Base-by-base conservation (phyloP, 2,329 filamentous ascomycete species). In the Gyromitra esculenta region DNA sequence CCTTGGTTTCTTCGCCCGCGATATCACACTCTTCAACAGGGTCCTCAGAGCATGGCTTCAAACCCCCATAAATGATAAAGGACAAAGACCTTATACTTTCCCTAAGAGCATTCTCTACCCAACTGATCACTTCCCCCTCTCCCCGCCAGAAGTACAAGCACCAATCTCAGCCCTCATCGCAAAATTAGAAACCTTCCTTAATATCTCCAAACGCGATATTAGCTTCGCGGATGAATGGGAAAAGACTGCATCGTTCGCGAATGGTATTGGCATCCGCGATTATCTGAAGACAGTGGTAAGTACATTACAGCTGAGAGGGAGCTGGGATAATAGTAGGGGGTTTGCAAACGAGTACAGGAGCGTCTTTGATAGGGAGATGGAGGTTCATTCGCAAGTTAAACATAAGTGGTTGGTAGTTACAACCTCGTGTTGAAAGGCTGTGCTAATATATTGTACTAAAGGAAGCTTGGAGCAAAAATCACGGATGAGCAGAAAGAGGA, bases 1-100 rank as follows among this genome's bases (percentile, higher is more conserved):
- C 0, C 57, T 79, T 25, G 78, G 78, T 0, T 78, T 78, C 60
- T 79, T 79, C n/a, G 21, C 78, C 7, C 76, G 78, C 7, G 76
- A 77, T 21, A 79, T 79, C 39, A 57, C 37, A 6, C 60, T 67
- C n/a, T 78, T 79, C 35, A 73, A 77, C 18, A 68, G 65, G 35
- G 52, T 79, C 39, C 76, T 78, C 11, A 50, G 73, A 59, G 73
- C 75, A 8, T 78, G 75, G 76, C 77, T 78, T 37, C 54, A 68
- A 41, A 25, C 15, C 1, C 39, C 56, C 4, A 15, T 31, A 3
- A 59, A 15, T 1, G n/a, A 37, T 6, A 15, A 62, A 63, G 2
- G 1, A 13, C 41, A 54, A 41, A 45, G 35, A 8, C 56, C n/a
- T 1, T 3, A 18, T 1, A 25, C 5, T 18, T 37, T 31, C 1